These are phyloP conservation scores for Lecanoromycetidae sp. DNA, from an alignment of 2,329 filamentous ascomycete genomes.

Conservation along the genomic window DNA sequence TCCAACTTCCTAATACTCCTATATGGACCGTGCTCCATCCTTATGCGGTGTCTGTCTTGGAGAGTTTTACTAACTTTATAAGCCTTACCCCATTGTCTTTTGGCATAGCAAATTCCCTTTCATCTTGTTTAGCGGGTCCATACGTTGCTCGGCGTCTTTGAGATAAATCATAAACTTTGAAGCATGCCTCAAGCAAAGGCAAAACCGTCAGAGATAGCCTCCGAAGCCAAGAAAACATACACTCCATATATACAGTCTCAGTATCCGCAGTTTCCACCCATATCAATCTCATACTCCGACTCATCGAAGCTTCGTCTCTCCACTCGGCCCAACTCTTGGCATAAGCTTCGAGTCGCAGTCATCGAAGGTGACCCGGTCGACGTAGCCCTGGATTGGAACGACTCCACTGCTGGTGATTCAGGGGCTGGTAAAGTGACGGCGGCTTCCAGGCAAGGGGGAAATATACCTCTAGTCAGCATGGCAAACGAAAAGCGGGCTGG, in stretches of 20 bases:
- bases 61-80: too few species aligned
- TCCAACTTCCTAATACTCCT: not conserved
- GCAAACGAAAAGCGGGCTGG: constrained; percentile 66
- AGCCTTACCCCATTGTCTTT: too few species aligned
- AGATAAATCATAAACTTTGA: too few species aligned
- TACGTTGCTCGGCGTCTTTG: not conserved
- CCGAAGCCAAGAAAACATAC: constrained; percentile 58
- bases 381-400: constrained; percentile 26
- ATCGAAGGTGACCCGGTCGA: constrained; percentile 36
- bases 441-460: constrained; percentile 13
- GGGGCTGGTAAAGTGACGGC: constrained; percentile 21
- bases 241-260: constrained; percentile 52
- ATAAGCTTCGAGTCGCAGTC: constrained; percentile 33
- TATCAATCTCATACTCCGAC: constrained; percentile 46
- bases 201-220: constrained; percentile 57
- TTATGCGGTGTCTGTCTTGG: too few species aligned
- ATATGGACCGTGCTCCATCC: not conserved
- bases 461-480: constrained; percentile 56
- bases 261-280: constrained; percentile 42
- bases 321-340: constrained; percentile 20
- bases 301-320: constrained; percentile 39
- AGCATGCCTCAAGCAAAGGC: constrained; percentile 47
- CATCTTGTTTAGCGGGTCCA: not conserved
- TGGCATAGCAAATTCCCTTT: too few species aligned
- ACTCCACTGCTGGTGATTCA: constrained; percentile 18